These are phyloP conservation scores for Stenocarpella maydis DNA, from an alignment of 2,329 filamentous ascomycete genomes.

Conservation along the genomic window DNA sequence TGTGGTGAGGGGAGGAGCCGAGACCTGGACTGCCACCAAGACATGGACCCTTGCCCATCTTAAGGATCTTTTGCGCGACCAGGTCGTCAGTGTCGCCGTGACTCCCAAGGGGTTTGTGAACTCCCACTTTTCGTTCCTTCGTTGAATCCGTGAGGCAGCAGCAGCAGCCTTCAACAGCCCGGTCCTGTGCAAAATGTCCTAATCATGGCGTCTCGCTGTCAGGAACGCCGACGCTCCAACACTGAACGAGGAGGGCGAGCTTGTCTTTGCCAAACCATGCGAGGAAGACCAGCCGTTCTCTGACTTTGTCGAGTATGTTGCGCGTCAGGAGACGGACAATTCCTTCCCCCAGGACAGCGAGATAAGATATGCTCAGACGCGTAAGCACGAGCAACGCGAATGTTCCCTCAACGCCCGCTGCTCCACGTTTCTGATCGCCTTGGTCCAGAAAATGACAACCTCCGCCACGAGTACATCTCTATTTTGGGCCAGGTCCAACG, in stretches of 20 bases:
- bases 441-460: conserved; percentile 77
- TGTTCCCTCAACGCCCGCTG: neutral
- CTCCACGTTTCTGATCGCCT: conserved; percentile 17
- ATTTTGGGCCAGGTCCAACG: conserved; percentile 70
- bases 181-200: neutral
- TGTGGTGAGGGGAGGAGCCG: conserved; percentile 70
- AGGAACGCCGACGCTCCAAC: conserved; percentile 64
- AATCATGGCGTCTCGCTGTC: conserved; percentile 23
- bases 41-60: conserved; percentile 72
- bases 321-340: conserved; percentile 59
- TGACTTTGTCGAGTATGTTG: conserved; percentile 68
- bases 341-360: conserved; percentile 48
- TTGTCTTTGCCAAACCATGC: conserved; percentile 75
- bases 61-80: conserved; percentile 58
- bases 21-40: conserved; percentile 67
- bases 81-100: conserved; percentile 76
- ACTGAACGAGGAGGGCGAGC: conserved; percentile 42
- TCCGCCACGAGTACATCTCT: conserved; percentile 73
- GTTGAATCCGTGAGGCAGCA: neutral
- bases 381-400: conserved; percentile 50
- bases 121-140: neutral
- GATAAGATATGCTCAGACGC: conserved; percentile 79
- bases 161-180: neutral
- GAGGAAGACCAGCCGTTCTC: conserved; percentile 71
- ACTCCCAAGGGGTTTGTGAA: conserved; percentile 72